Conservation (phyloP, 192 early-diverging fungal genomes). For the Linderina pennispora region DNA sequence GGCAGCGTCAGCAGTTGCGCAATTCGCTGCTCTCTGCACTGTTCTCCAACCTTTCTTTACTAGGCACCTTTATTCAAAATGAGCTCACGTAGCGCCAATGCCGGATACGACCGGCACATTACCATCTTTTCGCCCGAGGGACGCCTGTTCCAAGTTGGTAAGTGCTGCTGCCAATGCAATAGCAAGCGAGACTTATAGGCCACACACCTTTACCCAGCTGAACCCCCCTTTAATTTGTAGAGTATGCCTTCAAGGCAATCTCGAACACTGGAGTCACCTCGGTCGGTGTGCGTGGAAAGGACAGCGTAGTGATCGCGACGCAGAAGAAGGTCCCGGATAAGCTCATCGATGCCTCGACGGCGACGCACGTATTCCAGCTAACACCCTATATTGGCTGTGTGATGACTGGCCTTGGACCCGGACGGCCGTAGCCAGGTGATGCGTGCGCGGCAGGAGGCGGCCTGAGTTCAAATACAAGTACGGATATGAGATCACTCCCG, state of each 20-base stretch:
- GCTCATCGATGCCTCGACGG: slow-evolving; percentile 86
- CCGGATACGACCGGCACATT: slow-evolving; percentile 98
- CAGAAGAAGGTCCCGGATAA: slow-evolving; percentile 98
- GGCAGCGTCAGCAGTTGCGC: too few species aligned
- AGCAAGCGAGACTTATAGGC: background rate
- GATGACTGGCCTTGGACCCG: slow-evolving; percentile 92
- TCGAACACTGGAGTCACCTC: slow-evolving; percentile 93
- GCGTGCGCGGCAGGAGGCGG: slow-evolving; percentile 91
- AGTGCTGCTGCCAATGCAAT: slow-evolving; percentile 12
- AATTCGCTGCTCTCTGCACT: too few species aligned
- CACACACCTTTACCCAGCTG: background rate
- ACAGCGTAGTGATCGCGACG: slow-evolving; percentile 89
- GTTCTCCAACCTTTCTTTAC: too few species aligned
- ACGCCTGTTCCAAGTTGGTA: slow-evolving; percentile 98
- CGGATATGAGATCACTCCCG: slow-evolving; percentile 95
- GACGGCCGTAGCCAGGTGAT: slow-evolving; percentile 92
- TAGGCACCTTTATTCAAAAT: slow-evolving; percentile 24
- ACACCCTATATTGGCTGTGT: slow-evolving; percentile 95
- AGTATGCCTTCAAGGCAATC: slow-evolving; percentile 99
- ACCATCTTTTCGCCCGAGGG: slow-evolving; percentile 99
- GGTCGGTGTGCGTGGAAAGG: slow-evolving; percentile 92
- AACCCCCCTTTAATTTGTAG: slow-evolving; percentile 42
- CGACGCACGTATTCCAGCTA: slow-evolving; percentile 90
- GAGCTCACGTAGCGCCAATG: slow-evolving; percentile 43
- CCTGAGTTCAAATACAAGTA: slow-evolving; percentile 98